Conservation (phyloP, 2,329 filamentous ascomycete genomes). For the Fusarium bactridioides region DNA sequence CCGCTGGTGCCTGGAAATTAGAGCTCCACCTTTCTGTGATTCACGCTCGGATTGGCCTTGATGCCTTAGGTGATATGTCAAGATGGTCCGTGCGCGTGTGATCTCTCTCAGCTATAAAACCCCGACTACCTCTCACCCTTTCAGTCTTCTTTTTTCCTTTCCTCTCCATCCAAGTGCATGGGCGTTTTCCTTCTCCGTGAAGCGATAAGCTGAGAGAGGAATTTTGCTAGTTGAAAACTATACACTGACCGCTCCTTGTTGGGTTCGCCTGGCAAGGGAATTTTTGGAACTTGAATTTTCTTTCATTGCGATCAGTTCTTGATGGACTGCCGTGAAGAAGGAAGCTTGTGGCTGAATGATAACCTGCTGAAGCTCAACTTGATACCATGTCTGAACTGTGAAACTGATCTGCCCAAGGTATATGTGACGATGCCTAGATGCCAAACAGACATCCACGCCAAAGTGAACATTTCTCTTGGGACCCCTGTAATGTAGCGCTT, state of each 20-base stretch:
- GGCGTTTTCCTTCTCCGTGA: conserved; percentile 69
- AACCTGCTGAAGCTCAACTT: accelerated
- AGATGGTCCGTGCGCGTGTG: conserved; percentile 29
- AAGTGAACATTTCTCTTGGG: too few relatives aligned
- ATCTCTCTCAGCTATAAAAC: conserved; percentile 46
- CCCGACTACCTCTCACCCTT: conserved; percentile 34
- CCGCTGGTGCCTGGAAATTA: conserved; percentile 31
- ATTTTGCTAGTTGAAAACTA: conserved; percentile 92
- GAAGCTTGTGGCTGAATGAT: conserved; percentile 11
- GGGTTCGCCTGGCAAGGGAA: conserved; percentile 73
- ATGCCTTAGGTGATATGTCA: conserved; percentile 30
- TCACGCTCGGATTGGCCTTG: conserved; percentile 16
- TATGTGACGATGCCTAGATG: background rate
- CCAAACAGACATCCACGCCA: background rate
- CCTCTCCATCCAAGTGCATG: conserved; percentile 68
- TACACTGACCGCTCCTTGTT: conserved; percentile 73
- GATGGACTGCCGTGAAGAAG: conserved; percentile 52
- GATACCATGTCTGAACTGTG: background rate
- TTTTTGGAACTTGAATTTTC: conserved; percentile 68
- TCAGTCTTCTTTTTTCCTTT: conserved; percentile 53
- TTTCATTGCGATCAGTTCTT: conserved; percentile 52
- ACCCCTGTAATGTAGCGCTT: background rate
- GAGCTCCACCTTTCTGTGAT: conserved; percentile 12
- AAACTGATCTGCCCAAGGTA: background rate
- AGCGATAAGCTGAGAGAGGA: conserved; percentile 78